Percentiles rank a stretch among this genome's conserved stretches.
These are phyloP conservation scores for Anthostomella pinea DNA, from an alignment of 2,329 filamentous ascomycete genomes.

Conservation along the genomic window DNA sequence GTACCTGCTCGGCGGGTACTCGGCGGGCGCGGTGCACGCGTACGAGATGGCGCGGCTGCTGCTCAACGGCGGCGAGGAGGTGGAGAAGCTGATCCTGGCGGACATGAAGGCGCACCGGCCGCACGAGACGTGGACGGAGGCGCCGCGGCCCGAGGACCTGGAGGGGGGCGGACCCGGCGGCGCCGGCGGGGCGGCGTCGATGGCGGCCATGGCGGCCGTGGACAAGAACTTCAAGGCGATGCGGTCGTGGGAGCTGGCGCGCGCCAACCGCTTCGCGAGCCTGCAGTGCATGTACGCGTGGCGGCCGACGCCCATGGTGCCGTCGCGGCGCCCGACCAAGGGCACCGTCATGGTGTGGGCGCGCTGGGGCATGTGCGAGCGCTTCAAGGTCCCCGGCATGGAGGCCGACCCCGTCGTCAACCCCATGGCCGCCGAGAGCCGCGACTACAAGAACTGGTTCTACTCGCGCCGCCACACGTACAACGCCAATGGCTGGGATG, in stretches of 20 bases:
- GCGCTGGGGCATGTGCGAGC: constrained; percentile 8
- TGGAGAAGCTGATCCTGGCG: constrained; percentile 21
- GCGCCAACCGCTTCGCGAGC: constrained; percentile 6
- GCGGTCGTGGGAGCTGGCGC: constrained; percentile 5
- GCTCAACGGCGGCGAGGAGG: constrained; percentile 10
- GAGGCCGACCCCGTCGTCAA: constrained; percentile 3
- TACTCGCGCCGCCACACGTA: constrained; percentile 8
- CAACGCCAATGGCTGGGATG: constrained; percentile 14
- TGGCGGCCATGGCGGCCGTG: constrained; percentile 3
- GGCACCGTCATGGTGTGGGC: constrained; percentile 17
- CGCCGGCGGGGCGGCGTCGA: background rate
- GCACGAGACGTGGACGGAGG: constrained; percentile 7
- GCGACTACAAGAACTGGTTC: constrained; percentile 14
- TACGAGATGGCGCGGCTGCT: constrained; percentile 25
- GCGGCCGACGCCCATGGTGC: constrained; percentile 12
- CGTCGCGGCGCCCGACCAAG: constrained; percentile 3
- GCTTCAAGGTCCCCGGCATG: constrained; percentile 6
- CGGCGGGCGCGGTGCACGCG: constrained; percentile 22
- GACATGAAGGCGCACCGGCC: constrained; percentile 19
- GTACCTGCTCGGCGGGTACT: constrained; percentile 26
- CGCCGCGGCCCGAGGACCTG: constrained; percentile 10
- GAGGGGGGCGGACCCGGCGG: too few species aligned
- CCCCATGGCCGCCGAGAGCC: constrained; percentile 12
- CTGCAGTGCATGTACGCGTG: constrained; percentile 16
- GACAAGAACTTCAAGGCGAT: constrained; percentile 7